phyloP scores from a whole-genome alignment of 352 stramenopile genomes.

The Globisporangium paddicum region DNA sequence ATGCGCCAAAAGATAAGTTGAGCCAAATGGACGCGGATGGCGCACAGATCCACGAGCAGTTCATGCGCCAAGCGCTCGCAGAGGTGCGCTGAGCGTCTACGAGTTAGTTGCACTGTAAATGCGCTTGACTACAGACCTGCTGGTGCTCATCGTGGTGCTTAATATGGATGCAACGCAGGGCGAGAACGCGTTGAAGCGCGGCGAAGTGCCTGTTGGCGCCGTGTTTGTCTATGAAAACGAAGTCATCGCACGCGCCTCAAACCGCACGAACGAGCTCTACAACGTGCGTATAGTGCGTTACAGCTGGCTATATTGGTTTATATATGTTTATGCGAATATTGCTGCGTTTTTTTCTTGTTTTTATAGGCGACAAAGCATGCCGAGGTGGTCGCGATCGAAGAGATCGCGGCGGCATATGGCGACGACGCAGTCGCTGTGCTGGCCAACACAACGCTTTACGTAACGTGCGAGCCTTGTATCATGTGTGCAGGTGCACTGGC shows the following conservation, averaged over 20 bases:
- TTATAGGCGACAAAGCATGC: slow-evolving; percentile 84
- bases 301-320: neutral
- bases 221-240: slow-evolving; percentile 84
- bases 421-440: slow-evolving; percentile 40
- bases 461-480: slow-evolving; percentile 94
- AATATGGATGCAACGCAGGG: slow-evolving; percentile 33
- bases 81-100: slow-evolving; percentile 28
- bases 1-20: neutral
- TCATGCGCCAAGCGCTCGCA: slow-evolving; percentile 67
- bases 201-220: slow-evolving; percentile 90
- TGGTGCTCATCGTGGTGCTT: neutral
- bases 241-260: slow-evolving; percentile 79
- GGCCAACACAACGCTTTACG: slow-evolving; percentile 66
- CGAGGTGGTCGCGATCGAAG: slow-evolving; percentile 89
- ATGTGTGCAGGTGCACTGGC: slow-evolving; percentile 91
- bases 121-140: neutral
- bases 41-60: slow-evolving; percentile 35
- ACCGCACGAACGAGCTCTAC: slow-evolving; percentile 86
- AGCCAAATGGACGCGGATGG: slow-evolving; percentile 2
- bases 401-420: slow-evolving; percentile 49
- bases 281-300: slow-evolving; percentile 42
- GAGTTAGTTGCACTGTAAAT: neutral
- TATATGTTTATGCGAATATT: neutral
- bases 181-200: slow-evolving; percentile 61
- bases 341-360: neutral